Conservation (phyloP, 495 filamentous ascomycete species). For the Penicillium argentinense region DNA sequence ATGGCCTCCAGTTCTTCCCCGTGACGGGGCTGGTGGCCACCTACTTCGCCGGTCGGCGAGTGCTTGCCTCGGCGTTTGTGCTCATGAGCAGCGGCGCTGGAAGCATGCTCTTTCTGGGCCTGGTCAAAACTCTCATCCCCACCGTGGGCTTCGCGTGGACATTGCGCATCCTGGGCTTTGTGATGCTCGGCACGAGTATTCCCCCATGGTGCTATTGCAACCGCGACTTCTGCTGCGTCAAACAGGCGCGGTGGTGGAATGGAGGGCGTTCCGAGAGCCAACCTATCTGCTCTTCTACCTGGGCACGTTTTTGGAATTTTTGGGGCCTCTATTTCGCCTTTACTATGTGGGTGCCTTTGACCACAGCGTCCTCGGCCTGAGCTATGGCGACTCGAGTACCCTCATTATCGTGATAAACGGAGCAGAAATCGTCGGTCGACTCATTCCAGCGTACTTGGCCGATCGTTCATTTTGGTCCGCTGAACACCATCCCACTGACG, state of each 20-base stretch:
- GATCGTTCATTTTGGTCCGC: constrained; percentile 52
- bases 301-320: too few relatives aligned
- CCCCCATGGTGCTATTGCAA: too few relatives aligned
- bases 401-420: constrained; percentile 67
- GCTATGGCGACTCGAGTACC: constrained; percentile 23
- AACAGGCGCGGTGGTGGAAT: too few relatives aligned
- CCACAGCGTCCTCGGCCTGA: constrained; percentile 47
- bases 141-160: constrained; percentile 69
- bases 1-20: constrained; percentile 27
- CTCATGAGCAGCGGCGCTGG: neutral
- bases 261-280: too few relatives aligned
- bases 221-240: constrained; percentile 63
- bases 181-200: constrained; percentile 61
- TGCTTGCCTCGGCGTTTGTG: neutral
- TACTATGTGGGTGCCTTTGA: constrained; percentile 55
- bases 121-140: neutral
- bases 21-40: constrained; percentile 18
- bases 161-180: constrained; percentile 61
- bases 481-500: constrained; percentile 50
- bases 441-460: constrained; percentile 56
- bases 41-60: constrained; percentile 8
- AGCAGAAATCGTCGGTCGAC: constrained; percentile 55
- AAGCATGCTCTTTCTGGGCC: neutral
- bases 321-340: too few relatives aligned
- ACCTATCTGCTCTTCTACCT: too few relatives aligned